These are phyloP conservation scores for Panaeolus papilionaceus DNA, from an alignment of 768 basidiomycete genomes.

Conservation along the genomic window DNA sequence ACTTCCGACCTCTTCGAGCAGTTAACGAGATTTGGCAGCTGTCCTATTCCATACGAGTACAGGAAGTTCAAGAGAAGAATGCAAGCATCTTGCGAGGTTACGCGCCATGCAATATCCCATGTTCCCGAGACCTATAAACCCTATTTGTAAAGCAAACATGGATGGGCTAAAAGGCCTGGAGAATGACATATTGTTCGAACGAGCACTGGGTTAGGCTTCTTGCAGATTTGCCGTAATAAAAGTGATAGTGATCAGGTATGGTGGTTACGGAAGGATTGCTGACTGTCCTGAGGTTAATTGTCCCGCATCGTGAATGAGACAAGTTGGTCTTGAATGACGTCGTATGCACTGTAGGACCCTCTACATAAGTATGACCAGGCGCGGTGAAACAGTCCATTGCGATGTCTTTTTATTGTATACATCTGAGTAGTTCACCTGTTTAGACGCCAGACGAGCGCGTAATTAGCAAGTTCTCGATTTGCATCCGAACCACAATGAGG, in stretches of 20 bases:
- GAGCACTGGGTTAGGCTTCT: neutral
- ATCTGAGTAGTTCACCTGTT: neutral
- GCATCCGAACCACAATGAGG: no score
- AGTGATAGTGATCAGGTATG: no score
- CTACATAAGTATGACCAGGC: neutral
- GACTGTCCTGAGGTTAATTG: neutral
- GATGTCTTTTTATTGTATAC: no score
- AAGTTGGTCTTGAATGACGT: neutral
- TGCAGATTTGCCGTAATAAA: neutral
- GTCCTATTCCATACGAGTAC: conserved; percentile 79
- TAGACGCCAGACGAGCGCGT: neutral
- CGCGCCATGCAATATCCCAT: conserved; percentile 82
- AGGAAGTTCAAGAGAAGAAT: conserved; percentile 48
- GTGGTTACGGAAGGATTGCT: neutral
- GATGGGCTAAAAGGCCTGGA: conserved; percentile 25
- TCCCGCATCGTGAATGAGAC: neutral
- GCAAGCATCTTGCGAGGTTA: conserved; percentile 67
- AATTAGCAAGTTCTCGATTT: neutral
- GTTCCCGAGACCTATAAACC: conserved; percentile 59
- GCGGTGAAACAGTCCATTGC: neutral
- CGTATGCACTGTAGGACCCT: neutral
- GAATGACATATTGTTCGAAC: conserved; percentile 22
- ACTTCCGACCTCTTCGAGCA: conserved; percentile 61
- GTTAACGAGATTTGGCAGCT: conserved; percentile 55
- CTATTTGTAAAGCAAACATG: conserved; percentile 38